Percentiles rank a stretch among this genome's conserved stretches.
Conservation (phyloP, 2,329 filamentous ascomycete genomes). For the Ophiostoma triangulosporum region DNA sequence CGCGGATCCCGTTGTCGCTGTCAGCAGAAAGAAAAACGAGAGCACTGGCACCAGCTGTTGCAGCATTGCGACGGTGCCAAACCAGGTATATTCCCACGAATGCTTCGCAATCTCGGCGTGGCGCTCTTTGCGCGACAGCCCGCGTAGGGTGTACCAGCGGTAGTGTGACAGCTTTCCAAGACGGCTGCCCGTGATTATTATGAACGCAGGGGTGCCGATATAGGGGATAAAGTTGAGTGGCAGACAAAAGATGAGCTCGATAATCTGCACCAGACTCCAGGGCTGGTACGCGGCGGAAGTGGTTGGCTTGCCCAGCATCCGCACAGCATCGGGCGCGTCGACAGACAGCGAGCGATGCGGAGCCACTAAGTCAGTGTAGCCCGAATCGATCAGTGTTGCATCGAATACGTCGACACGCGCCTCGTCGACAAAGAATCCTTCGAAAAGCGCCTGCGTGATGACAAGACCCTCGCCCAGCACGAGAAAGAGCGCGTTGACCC, state of each 20-base stretch:
- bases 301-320: slow-evolving; percentile 71
- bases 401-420: slow-evolving; percentile 73
- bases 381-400: slow-evolving; percentile 62
- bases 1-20: slow-evolving; percentile 70
- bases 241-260: slow-evolving; percentile 66
- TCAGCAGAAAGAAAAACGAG: slow-evolving; percentile 90
- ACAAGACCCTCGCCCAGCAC: slow-evolving; percentile 73
- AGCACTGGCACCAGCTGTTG: slow-evolving; percentile 79
- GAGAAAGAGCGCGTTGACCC: slow-evolving; percentile 75
- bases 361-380: slow-evolving; percentile 53
- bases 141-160: slow-evolving; percentile 73
- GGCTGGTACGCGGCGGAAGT: slow-evolving; percentile 67
- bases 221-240: slow-evolving; percentile 81
- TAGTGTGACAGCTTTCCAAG: slow-evolving; percentile 83
- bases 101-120: slow-evolving; percentile 55
- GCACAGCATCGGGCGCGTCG: slow-evolving; percentile 59
- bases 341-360: slow-evolving; percentile 50
- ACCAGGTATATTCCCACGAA: slow-evolving; percentile 81
- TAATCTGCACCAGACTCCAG: slow-evolving; percentile 80
- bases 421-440: slow-evolving; percentile 72
- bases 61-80: slow-evolving; percentile 62
- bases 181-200: slow-evolving; percentile 75
- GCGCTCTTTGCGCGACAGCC: slow-evolving; percentile 58
- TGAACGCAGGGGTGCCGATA: slow-evolving; percentile 71
- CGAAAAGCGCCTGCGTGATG: slow-evolving; percentile 56